phyloP scores from a whole-genome alignment of 1,284 basidiomycete genomes.

The Mycosarcoma maydis region DNA sequence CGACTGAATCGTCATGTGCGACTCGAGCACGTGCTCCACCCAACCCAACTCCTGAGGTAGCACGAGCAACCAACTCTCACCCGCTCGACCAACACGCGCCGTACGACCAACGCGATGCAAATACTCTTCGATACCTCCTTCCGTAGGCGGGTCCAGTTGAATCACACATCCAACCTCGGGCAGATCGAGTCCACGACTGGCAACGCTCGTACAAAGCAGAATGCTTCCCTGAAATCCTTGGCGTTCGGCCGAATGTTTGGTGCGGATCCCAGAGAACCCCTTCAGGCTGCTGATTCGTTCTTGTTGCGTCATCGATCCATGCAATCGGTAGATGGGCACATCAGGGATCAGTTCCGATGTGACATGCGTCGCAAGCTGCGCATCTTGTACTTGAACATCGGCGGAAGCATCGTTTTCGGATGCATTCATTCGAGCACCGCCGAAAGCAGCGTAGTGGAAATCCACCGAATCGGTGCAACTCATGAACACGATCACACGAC shows the following conservation, averaged over 20 bases:
- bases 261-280: constrained; percentile 77
- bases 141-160: constrained; percentile 96
- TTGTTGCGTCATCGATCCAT: constrained; percentile 86
- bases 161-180: constrained; percentile 93
- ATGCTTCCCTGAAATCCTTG: constrained; percentile 70
- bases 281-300: constrained; percentile 84
- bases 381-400: constrained; percentile 56
- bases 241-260: constrained; percentile 6
- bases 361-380: constrained; percentile 47
- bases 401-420: constrained; percentile 41
- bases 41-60: constrained; percentile 85
- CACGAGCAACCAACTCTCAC: constrained; percentile 92
- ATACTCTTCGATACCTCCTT: constrained; percentile 95
- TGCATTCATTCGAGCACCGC: constrained; percentile 77
- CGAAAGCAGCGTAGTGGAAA: constrained; percentile 91
- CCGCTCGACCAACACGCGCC: constrained; percentile 86
- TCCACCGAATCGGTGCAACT: constrained; percentile 98
- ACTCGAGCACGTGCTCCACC: constrained; percentile 80
- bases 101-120: constrained; percentile 96
- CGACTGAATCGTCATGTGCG: constrained; percentile 34
- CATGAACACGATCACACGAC: constrained; percentile 88
- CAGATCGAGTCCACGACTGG: constrained; percentile 95
- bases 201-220: constrained; percentile 93
- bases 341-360: constrained; percentile 77
- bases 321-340: constrained; percentile 86